Conservation (phyloP, 108 stramenopile genomes). For the Epipyxis sp. region DNA sequence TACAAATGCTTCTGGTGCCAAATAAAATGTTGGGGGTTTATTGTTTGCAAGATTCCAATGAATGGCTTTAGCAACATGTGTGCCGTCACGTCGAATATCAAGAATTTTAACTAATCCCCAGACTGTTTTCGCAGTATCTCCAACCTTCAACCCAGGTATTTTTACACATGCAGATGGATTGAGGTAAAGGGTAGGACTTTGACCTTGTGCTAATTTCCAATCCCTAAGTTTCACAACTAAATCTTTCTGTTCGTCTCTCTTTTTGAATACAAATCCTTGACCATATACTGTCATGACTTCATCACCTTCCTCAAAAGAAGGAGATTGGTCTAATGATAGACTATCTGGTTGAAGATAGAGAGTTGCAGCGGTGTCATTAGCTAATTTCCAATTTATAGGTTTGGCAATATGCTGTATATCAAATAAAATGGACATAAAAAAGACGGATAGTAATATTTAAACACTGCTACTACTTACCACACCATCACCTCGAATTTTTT, state of each 20-base stretch:
- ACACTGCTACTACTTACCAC: too few species aligned
- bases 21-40: not conserved
- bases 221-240: conserved; percentile 11
- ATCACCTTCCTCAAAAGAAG: not conserved
- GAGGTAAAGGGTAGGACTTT: conserved; percentile 4
- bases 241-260: conserved; percentile 8
- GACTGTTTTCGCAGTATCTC: conserved; percentile 4
- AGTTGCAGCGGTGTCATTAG: conserved; percentile 8
- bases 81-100: conserved; percentile 13
- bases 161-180: not conserved
- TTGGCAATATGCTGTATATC: conserved; percentile 25
- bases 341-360: conserved; percentile 19
- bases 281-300: conserved; percentile 25
- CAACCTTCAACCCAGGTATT: not conserved
- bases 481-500: not conserved
- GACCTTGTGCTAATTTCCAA: conserved; percentile 15
- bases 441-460: too few species aligned
- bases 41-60: conserved; percentile 13
- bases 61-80: not conserved
- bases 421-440: too few species aligned
- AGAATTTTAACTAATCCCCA: conserved; percentile 2
- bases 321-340: not conserved
- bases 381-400: conserved; percentile 17
- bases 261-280: not conserved
- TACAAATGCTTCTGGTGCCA: conserved; percentile 9